phyloP scores from a whole-genome alignment of 768 basidiomycete genomes.

The Rhodotorula babjevae region DNA sequence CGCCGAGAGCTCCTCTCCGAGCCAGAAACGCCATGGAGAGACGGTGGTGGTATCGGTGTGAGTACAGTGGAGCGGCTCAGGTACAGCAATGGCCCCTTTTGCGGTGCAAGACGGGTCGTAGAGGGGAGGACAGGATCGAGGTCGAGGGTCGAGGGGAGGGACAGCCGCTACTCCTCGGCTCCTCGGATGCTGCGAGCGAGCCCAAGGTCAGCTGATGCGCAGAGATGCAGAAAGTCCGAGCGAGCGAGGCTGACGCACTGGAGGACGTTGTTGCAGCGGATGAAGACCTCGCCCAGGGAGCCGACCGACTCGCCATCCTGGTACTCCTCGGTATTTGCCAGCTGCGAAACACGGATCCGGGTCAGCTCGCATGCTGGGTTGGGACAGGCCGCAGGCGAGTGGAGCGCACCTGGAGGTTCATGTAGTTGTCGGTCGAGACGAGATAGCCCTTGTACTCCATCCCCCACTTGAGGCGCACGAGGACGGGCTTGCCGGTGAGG shows the following conservation, averaged over 20 bases:
- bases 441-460: slow-evolving; percentile 98
- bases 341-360: slow-evolving; percentile 55
- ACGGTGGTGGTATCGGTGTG: background rate
- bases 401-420: slow-evolving; percentile 86
- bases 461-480: slow-evolving; percentile 96
- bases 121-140: background rate
- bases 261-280: slow-evolving; percentile 56
- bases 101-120: background rate
- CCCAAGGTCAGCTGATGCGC: slow-evolving; percentile 1
- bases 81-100: background rate
- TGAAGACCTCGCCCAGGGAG: slow-evolving; percentile 96
- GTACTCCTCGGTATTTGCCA: slow-evolving; percentile 98
- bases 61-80: background rate
- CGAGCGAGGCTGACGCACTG: too few species aligned
- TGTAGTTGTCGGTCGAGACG: slow-evolving; percentile 97
- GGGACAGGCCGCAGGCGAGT: background rate
- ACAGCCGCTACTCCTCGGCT: slow-evolving; percentile 9
- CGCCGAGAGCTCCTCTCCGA: background rate
- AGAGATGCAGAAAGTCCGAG: too few species aligned
- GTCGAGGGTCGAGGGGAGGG: background rate
- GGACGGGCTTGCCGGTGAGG: slow-evolving; percentile 93
- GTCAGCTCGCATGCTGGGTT: background rate
- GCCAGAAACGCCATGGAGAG: too few species aligned
- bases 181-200: slow-evolving; percentile 16
- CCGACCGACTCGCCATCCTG: slow-evolving; percentile 94